Conservation (phyloP, 495 filamentous ascomycete genomes). For the Neurospora intermedia region DNA sequence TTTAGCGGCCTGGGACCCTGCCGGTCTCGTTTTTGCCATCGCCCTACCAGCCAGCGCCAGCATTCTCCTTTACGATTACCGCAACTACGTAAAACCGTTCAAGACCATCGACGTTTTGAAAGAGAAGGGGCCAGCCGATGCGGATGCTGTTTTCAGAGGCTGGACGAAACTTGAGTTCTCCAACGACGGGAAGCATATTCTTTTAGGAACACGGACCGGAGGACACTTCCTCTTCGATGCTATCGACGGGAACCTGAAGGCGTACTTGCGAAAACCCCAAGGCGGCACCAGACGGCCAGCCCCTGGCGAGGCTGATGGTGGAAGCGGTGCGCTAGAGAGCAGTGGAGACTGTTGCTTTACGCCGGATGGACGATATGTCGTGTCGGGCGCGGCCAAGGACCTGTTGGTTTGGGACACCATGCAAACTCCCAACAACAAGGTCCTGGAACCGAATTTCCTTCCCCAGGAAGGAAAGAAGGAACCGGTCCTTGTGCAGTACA, state of each 20-base stretch:
- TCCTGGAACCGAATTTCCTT: slow-evolving; percentile 51
- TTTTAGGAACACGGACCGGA: slow-evolving; percentile 66
- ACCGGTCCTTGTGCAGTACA: slow-evolving; percentile 71
- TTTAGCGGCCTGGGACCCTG: slow-evolving; percentile 78
- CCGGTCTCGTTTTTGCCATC: slow-evolving; percentile 81
- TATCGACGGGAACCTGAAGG: slow-evolving; percentile 65
- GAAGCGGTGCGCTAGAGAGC: slow-evolving; percentile 29
- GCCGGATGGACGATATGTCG: slow-evolving; percentile 74
- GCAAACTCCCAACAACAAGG: slow-evolving; percentile 41
- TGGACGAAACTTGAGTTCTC: slow-evolving; percentile 90
- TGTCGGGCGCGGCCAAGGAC: slow-evolving; percentile 65
- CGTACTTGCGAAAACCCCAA: slow-evolving; percentile 42
- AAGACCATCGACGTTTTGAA: slow-evolving; percentile 67
- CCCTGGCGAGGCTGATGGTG: slow-evolving; percentile 33
- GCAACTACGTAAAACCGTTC: slow-evolving; percentile 91
- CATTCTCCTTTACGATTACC: slow-evolving; percentile 83
- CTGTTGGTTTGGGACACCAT: slow-evolving; percentile 77
- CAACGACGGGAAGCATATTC: slow-evolving; percentile 82
- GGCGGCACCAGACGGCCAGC: slow-evolving; percentile 35
- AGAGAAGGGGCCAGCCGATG: slow-evolving; percentile 21
- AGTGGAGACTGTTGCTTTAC: slow-evolving; percentile 79
- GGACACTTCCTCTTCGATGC: slow-evolving; percentile 88
- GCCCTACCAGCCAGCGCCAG: slow-evolving; percentile 66
- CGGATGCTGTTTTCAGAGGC: slow-evolving; percentile 33
- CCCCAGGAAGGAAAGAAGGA: slow-evolving; percentile 52